A percentile compares a stretch with the other conserved stretches of the same genome.
Conservation (phyloP, 2,329 filamentous ascomycete genomes). For the Botrytis hyacinthi region DNA sequence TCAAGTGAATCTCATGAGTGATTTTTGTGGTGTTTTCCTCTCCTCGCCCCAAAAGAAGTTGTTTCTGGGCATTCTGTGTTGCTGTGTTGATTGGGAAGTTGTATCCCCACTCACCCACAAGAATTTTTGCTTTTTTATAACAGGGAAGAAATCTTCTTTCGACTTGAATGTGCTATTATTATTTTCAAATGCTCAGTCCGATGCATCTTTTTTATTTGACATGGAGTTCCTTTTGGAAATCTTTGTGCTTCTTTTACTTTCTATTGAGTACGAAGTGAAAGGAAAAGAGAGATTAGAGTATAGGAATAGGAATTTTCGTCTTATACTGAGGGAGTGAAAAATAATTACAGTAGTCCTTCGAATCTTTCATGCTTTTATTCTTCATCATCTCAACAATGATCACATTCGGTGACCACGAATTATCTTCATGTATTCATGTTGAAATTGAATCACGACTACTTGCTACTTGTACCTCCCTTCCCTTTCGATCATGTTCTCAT, state of each 20-base stretch:
- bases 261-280: neutral
- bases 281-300: no score
- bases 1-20: neutral
- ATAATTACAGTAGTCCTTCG: no score
- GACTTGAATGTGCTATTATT: neutral
- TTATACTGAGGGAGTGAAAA: no score
- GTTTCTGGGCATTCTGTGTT: neutral
- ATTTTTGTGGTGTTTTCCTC: neutral
- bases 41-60: neutral
- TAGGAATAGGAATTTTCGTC: neutral
- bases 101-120: neutral
- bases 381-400: neutral
- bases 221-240: neutral
- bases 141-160: neutral
- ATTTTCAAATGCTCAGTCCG: neutral
- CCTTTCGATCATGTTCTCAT: neutral
- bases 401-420: no score
- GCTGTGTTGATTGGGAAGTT: neutral
- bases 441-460: neutral
- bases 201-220: neutral
- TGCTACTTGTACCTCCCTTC: no score
- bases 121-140: neutral
- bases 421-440: neutral
- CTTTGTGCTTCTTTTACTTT: neutral
- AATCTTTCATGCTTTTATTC: neutral